These are phyloP conservation scores for Beauveria sp. DNA, from an alignment of 2,329 filamentous ascomycete genomes.

Conservation along the genomic window DNA sequence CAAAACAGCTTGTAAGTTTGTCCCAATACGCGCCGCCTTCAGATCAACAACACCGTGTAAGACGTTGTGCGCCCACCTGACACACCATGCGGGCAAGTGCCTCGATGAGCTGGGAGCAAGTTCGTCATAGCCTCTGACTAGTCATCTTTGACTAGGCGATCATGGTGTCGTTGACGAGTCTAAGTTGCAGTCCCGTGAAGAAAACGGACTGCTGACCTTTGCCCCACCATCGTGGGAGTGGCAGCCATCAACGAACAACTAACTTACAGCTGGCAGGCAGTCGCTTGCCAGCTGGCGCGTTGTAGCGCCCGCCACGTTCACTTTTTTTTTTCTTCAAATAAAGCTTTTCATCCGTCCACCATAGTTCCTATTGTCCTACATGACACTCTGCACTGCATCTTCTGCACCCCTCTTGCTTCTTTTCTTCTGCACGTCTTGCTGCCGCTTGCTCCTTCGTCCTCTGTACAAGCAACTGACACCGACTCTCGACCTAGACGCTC, in stretches of 20 bases:
- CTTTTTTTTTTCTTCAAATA: slow-evolving; percentile 1
- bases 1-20: slow-evolving; percentile 9
- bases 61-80: slow-evolving; percentile 10
- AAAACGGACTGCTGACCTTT: slow-evolving; percentile 3
- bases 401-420: not conserved
- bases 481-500: not conserved
- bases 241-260: not conserved
- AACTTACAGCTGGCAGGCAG: not conserved
- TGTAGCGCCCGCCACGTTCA: not conserved
- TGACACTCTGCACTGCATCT: not conserved
- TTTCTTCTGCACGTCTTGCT: not conserved
- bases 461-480: not conserved
- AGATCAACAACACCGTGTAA: slow-evolving; percentile 4
- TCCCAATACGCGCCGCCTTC: not conserved
- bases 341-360: not conserved
- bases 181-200: slow-evolving; percentile 3
- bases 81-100: slow-evolving; percentile 3
- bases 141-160: not conserved
- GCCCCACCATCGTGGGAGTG: slow-evolving; percentile 1
- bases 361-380: slow-evolving; percentile 6
- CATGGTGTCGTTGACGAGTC: not conserved
- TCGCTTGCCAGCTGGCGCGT: slow-evolving; percentile 1
- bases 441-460: not conserved
- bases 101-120: not conserved
- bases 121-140: not conserved